A percentile compares a stretch with the other conserved stretches of the same genome.
Evolutionary conservation across 2,329 filamentous ascomycete species (phyloP).

Genomic region (Saccharata proteae): DNA sequence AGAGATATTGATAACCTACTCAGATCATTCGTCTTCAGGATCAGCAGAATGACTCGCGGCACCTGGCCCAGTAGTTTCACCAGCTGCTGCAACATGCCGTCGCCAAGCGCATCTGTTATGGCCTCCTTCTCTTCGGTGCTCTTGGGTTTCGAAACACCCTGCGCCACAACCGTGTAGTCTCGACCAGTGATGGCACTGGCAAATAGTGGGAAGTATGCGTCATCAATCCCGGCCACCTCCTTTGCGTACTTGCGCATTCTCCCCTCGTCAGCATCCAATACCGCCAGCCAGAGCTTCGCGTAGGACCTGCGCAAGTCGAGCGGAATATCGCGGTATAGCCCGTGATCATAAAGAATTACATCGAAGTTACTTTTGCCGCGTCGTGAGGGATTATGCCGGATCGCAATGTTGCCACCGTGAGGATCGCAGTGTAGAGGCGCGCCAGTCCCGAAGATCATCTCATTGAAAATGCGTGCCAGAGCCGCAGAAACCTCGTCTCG

Average conservation of each 20-base stretch:
- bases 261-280: slow-evolving; percentile 77
- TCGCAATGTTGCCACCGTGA: slow-evolving; percentile 90
- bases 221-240: slow-evolving; percentile 78
- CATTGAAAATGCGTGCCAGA: slow-evolving; percentile 87
- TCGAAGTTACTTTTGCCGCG: slow-evolving; percentile 67
- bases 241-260: slow-evolving; percentile 80
- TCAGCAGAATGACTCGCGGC: slow-evolving; percentile 82
- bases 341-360: slow-evolving; percentile 92
- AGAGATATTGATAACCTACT: slow-evolving; percentile 36
- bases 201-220: slow-evolving; percentile 88
- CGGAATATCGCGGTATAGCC: slow-evolving; percentile 87
- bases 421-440: slow-evolving; percentile 94
- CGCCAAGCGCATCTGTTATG: slow-evolving; percentile 74
- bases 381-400: slow-evolving; percentile 58
- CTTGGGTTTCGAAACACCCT: slow-evolving; percentile 47
- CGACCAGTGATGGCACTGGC: slow-evolving; percentile 92
- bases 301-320: slow-evolving; percentile 68
- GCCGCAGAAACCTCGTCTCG: slow-evolving; percentile 91
- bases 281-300: slow-evolving; percentile 93
- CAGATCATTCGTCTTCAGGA: slow-evolving; percentile 95
- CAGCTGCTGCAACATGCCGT: slow-evolving; percentile 78
- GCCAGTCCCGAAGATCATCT: slow-evolving; percentile 92
- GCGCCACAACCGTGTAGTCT: slow-evolving; percentile 66
- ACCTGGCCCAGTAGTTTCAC: slow-evolving; percentile 82
- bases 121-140: slow-evolving; percentile 68